phyloP scores from a whole-genome alignment of 371 early-diverging fungal genomes.

The Umbelopsis sp. region DNA sequence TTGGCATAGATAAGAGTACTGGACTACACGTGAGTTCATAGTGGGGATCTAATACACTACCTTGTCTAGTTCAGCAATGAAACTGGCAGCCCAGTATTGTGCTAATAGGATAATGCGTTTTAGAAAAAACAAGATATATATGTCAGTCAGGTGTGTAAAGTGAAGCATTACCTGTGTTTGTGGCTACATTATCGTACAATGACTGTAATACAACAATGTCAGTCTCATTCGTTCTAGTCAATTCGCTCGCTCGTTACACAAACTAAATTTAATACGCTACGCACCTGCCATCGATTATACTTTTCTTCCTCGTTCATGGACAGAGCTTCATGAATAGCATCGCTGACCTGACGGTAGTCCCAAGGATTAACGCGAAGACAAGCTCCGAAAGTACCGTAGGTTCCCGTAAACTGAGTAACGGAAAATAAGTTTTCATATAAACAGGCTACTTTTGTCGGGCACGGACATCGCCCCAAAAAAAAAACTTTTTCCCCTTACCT shows the following conservation, averaged over 20 bases:
- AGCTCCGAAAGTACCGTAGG: constrained; percentile 89
- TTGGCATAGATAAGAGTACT: constrained; percentile 4
- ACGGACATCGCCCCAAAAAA: too few species aligned
- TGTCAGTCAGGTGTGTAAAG: constrained; percentile 35
- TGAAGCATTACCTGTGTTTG: constrained; percentile 59
- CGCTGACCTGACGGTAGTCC: constrained; percentile 84
- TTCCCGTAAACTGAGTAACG: constrained; percentile 80
- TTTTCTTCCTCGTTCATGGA: constrained; percentile 62
- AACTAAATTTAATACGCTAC: not conserved
- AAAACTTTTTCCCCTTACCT: constrained; percentile 40
- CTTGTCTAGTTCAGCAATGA: constrained; percentile 57
- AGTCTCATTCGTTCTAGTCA: too few species aligned
- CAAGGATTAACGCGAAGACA: constrained; percentile 90
- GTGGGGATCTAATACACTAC: constrained; percentile 1
- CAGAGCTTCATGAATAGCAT: constrained; percentile 82
- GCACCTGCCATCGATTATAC: constrained; percentile 53
- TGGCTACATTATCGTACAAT: constrained; percentile 67
- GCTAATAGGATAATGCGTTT: constrained; percentile 25
- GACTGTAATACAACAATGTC: constrained; percentile 28
- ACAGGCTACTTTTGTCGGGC: not conserved
- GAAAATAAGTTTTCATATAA: not conserved
- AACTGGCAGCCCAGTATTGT: constrained; percentile 60
- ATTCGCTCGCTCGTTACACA: not conserved
- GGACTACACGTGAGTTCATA: not conserved
- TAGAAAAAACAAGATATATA: not conserved